A percentile compares a stretch with the other conserved stretches of the same genome.
Evolutionary conservation across 495 filamentous ascomycete genomes (phyloP).

Genomic region (Annulohypoxylon bovei): DNA sequence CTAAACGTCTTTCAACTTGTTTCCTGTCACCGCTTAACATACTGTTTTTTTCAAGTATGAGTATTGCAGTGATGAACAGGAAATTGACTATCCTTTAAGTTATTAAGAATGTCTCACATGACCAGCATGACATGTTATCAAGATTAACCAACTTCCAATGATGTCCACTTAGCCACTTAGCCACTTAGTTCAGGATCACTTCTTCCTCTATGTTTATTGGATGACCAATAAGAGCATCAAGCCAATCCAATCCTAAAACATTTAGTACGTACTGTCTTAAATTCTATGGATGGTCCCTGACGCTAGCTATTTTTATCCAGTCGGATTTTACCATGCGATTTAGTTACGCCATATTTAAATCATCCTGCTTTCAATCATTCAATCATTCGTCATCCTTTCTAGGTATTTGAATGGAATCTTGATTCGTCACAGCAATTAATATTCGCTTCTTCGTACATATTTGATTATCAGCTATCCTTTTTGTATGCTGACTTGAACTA

Average conservation of each 20-base stretch:
- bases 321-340: constrained; percentile 20
- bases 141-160: background rate
- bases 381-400: constrained; percentile 19
- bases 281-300: constrained; percentile 14
- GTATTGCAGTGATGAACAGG: background rate
- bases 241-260: background rate
- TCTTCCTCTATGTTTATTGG: background rate
- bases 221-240: constrained; percentile 4
- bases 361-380: constrained; percentile 1
- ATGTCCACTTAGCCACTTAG: constrained; percentile 6
- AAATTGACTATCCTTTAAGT: background rate
- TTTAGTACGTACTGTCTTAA: constrained; percentile 1
- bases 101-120: background rate
- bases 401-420: background rate
- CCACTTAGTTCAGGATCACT: constrained; percentile 8
- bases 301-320: constrained; percentile 25
- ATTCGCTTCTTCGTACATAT: background rate
- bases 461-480: background rate
- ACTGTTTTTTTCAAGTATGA: background rate
- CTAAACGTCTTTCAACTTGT: background rate
- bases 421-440: constrained; percentile 1
- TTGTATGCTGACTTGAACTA: background rate
- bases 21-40: background rate
- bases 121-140: constrained; percentile 1
- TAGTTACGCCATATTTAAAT: constrained; percentile 16